Evolutionary conservation across 2,329 filamentous ascomycete species (phyloP).

Genomic region (Penicillium fuscoglaucum): DNA sequence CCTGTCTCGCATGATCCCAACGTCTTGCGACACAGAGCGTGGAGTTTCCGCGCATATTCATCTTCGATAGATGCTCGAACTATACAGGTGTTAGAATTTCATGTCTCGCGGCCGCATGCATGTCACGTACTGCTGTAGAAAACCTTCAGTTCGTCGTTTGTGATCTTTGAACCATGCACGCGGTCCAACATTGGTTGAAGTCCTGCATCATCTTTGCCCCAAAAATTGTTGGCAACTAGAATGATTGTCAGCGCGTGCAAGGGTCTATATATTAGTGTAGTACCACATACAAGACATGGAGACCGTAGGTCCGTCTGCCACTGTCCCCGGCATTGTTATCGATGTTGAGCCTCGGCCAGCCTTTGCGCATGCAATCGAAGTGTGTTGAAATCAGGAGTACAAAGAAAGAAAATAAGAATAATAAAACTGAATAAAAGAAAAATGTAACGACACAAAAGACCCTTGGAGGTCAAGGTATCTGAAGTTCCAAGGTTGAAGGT

Average conservation of each 20-base stretch:
- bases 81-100: neutral
- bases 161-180: conserved; percentile 92
- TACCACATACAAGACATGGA: conserved; percentile 63
- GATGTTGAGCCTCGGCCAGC: conserved; percentile 39
- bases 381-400: conserved; percentile 6
- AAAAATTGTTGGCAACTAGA: conserved; percentile 94
- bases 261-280: neutral
- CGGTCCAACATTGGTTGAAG: conserved; percentile 88
- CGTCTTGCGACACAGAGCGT: conserved; percentile 81
- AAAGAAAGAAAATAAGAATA: conserved; percentile 15
- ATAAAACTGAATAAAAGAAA: conserved; percentile 6
- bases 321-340: conserved; percentile 59
- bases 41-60: conserved; percentile 87
- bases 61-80: conserved; percentile 93
- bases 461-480: conserved; percentile 22
- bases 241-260: conserved; percentile 4
- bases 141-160: conserved; percentile 85
- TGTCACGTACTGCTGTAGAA: conserved; percentile 78
- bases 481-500: conserved; percentile 12
- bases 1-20: conserved; percentile 86
- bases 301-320: conserved; percentile 64
- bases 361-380: conserved; percentile 33
- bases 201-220: conserved; percentile 98
- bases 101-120: neutral
- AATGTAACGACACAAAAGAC: conserved; percentile 16